These are phyloP conservation scores for Magnolia officinalis DNA, from an alignment of 164 flowering plant genomes.

Conservation along the genomic window DNA sequence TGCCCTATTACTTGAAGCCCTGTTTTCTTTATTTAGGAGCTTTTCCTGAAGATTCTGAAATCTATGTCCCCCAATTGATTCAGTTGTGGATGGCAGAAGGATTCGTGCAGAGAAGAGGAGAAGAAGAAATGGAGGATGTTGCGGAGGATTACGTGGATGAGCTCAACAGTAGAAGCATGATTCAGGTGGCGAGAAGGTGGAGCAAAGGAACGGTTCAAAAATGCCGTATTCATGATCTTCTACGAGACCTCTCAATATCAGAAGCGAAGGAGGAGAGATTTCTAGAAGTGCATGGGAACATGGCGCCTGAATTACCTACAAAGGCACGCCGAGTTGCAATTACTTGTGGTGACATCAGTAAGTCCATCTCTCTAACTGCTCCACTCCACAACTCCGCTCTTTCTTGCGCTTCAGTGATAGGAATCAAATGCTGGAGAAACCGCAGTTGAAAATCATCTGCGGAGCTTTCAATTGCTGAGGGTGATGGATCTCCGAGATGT, in stretches of 20 bases:
- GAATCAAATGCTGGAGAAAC: not conserved
- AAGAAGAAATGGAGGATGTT: not conserved
- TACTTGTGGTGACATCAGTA: not conserved
- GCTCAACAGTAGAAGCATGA: not conserved
- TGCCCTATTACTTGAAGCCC: not conserved
- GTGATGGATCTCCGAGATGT: not conserved
- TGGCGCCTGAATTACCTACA: not conserved
- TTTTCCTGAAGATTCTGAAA: not conserved
- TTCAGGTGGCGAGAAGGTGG: not conserved
- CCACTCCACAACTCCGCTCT: not conserved
- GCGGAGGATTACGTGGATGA: constrained; percentile 1
- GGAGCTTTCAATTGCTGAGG: not conserved
- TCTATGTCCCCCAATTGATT: no score
- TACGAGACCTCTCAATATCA: not conserved
- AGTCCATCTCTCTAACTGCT: not conserved
- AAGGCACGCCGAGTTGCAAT: not conserved
- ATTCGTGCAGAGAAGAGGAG: not conserved
- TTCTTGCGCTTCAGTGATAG: not conserved
- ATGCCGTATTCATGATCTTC: constrained; percentile 1
- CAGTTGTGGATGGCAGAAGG: not conserved
- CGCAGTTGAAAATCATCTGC: not conserved
- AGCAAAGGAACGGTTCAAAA: not conserved
- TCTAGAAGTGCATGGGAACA: not conserved
- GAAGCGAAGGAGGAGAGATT: not conserved
- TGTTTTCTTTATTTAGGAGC: not conserved